Evolutionary conservation across 768 basidiomycete species (phyloP), one percentile per base, ranked within the genome.

Genomic region (Chalciporus pseudorubinellus): DNA sequence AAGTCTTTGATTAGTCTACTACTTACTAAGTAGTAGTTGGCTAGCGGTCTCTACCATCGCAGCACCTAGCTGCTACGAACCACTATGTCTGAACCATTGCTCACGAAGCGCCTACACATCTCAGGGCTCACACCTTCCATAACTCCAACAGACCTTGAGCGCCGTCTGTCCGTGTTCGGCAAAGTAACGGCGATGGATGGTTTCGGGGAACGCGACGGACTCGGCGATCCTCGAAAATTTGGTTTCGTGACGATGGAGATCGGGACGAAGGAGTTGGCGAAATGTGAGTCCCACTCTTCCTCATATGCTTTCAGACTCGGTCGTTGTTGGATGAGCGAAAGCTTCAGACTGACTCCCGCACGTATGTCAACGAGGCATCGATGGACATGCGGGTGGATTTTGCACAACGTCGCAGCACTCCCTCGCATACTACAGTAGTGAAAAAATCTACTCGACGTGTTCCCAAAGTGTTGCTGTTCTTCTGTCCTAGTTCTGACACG

Each of bases 81-180:
- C 31, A 29, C 29, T 16, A 65, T 64, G 59, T 29, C 60, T 14
- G 62, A 64, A 7, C 21, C 38, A 20, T 38, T 60, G 26, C 60
- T 74, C 58, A 72, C 79, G 2, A 89, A 85, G 70, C 74, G 87
- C 34, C 73, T 90, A 10, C 86, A 88, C 46, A 74, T 92, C 48
- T 88, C 88, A 24, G 89, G 89, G 3, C 74, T 92, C 4, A 89
- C 87, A 0, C 81, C 86, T 0, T 70, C 82, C 4, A 79, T 92
- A 26, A 75, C 81, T 0, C 63, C 69, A 4, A 67, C 72, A 18
- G 87, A 87, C 64, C 73, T 88, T n/a, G 72, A 73, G 7, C 67
- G 72, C 29, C 79, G 83, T 33, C 73, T 90, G 3, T 77, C 78
- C 0, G 70, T 76, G 2, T 92, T 91, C 63, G 90, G 89, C 11